Conservation (phyloP, 192 early-diverging fungal species). For the Entomortierella beljakovae region DNA sequence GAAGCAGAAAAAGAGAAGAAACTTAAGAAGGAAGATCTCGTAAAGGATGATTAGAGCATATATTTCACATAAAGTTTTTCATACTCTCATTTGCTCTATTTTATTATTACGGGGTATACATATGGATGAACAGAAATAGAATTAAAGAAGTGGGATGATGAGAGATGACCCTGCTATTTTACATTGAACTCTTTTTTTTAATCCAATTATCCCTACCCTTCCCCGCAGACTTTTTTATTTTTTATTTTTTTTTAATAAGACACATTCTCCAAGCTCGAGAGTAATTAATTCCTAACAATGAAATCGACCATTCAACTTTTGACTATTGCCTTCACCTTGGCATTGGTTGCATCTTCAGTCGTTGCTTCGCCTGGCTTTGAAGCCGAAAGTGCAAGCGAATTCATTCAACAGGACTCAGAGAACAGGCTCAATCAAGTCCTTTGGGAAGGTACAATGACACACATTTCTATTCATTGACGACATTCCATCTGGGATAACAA, state of each 20-base stretch:
- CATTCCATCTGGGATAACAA: too few relatives aligned
- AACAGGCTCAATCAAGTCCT: constrained; percentile 29
- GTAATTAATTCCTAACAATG: too few relatives aligned
- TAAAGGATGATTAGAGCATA: constrained; percentile 36
- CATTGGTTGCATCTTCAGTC: background rate
- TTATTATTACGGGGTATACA: background rate
- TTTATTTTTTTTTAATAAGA: too few relatives aligned
- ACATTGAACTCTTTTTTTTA: too few relatives aligned
- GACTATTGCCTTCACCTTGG: background rate
- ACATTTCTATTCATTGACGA: background rate
- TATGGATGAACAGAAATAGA: too few relatives aligned
- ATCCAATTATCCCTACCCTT: too few relatives aligned
- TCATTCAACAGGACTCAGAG: constrained; percentile 5
- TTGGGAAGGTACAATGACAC: constrained; percentile 26
- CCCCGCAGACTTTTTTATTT: too few relatives aligned
- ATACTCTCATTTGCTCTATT: constrained; percentile 1
- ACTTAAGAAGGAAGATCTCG: constrained; percentile 57
- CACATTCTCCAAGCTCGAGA: too few relatives aligned
- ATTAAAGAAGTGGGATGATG: too few relatives aligned
- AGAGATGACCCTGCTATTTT: too few relatives aligned
- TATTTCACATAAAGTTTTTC: background rate
- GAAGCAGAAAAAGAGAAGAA: constrained; percentile 49
- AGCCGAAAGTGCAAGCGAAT: background rate
- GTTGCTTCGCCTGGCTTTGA: background rate
- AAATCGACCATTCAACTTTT: background rate